Percentiles rank a stretch among this genome's conserved stretches.
Evolutionary conservation across 306 rosid species (phyloP).

Genomic region (Ormosia emarginata): DNA sequence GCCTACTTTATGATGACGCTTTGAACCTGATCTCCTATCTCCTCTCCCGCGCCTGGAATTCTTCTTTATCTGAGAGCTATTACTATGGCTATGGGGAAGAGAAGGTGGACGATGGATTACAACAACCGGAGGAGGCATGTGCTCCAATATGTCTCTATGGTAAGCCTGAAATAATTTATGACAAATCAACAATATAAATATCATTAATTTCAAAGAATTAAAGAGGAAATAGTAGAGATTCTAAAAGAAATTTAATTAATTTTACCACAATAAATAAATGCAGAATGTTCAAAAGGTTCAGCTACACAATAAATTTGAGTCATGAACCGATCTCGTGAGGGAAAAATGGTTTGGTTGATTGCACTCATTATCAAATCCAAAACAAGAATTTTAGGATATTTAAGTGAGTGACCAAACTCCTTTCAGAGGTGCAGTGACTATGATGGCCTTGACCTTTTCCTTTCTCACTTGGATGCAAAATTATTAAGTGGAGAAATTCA

Average conservation of each 20-base stretch:
- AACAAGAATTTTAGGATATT: background rate
- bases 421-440: background rate
- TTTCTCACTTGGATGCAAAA: background rate
- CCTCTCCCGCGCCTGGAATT: constrained; percentile 51
- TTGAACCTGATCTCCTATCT: constrained; percentile 53
- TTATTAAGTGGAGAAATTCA: background rate
- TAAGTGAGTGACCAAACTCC: background rate
- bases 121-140: constrained; percentile 65
- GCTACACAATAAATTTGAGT: background rate
- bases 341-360: background rate
- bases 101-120: constrained; percentile 33
- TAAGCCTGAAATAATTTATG: constrained; percentile 51
- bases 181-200: background rate
- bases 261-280: background rate
- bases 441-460: background rate
- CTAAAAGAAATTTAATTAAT: background rate
- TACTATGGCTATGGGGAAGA: background rate
- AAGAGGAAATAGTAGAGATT: background rate
- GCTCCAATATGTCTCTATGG: constrained; percentile 77
- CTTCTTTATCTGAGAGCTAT: constrained; percentile 48
- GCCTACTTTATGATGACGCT: constrained; percentile 65
- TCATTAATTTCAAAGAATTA: background rate
- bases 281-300: background rate
- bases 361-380: background rate
- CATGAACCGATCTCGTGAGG: background rate